A percentile compares a stretch with the other conserved stretches of the same genome.
Evolutionary conservation across 768 basidiomycete species (phyloP).

Genomic region (Lactarius psammicola): DNA sequence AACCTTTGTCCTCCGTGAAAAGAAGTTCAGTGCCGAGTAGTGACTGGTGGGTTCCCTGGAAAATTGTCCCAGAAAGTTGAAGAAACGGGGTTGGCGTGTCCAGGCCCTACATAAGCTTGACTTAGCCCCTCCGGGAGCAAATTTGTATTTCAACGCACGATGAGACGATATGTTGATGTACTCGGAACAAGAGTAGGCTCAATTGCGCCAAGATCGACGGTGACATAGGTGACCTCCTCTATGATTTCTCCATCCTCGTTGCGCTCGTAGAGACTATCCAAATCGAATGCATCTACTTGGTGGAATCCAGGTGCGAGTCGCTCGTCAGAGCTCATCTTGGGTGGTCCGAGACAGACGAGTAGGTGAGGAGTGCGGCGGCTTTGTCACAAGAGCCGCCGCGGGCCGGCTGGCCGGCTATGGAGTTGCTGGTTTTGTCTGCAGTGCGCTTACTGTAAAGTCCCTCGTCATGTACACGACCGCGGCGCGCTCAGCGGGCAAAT

Average conservation of each 20-base stretch:
- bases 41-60: conserved; percentile 65
- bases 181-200: conserved; percentile 77
- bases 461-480: conserved; percentile 16
- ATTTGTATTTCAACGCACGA: conserved; percentile 47
- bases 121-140: background rate
- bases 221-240: conserved; percentile 64
- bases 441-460: too few species aligned
- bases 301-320: conserved; percentile 56
- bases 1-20: conserved; percentile 69
- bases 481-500: conserved; percentile 11
- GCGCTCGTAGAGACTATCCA: conserved; percentile 66
- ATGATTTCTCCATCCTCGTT: conserved; percentile 38
- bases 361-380: background rate
- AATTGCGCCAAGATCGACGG: conserved; percentile 66
- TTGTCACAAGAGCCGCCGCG: too few species aligned
- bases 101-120: conserved; percentile 47
- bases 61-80: conserved; percentile 71
- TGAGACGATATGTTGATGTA: conserved; percentile 66
- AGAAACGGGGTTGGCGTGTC: conserved; percentile 76
- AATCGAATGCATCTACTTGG: conserved; percentile 65
- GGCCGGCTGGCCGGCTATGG: background rate
- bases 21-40: conserved; percentile 75
- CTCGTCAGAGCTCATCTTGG: conserved; percentile 11
- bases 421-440: too few species aligned
- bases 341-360: background rate